Evolutionary conservation across 352 stramenopile genomes (phyloP).

Genomic region (Phytophthora sojae): DNA sequence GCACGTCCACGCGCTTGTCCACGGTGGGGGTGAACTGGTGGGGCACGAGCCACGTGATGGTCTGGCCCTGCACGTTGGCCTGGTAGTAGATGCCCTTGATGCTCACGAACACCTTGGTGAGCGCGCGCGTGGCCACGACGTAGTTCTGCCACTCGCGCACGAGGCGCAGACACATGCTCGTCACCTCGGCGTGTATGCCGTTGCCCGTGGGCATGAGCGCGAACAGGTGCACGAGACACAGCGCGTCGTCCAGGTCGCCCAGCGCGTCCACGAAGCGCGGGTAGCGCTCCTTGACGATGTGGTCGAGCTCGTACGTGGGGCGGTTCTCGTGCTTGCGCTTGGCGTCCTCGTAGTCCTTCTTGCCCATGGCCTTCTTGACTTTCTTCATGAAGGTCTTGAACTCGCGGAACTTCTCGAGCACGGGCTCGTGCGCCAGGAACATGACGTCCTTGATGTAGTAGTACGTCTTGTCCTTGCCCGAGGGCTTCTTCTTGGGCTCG

Average conservation of each 20-base stretch:
- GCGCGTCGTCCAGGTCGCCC: conserved; percentile 98
- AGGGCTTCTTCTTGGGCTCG: conserved; percentile 95
- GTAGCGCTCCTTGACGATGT: conserved; percentile 99
- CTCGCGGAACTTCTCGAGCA: conserved; percentile 98
- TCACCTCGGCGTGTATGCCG: conserved; percentile 88
- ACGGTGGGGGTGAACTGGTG: conserved; percentile 98
- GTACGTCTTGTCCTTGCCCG: conserved; percentile 98
- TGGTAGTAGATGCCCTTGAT: conserved; percentile 99
- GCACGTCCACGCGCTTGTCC: conserved; percentile 98
- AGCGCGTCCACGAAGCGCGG: conserved; percentile 97
- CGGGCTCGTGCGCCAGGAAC: conserved; percentile 97
- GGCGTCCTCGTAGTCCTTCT: conserved; percentile 84
- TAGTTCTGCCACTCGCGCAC: conserved; percentile 97
- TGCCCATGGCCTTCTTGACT: conserved; percentile 86
- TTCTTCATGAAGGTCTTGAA: conserved; percentile 99
- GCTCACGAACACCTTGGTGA: conserved; percentile 99
- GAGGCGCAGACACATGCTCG: conserved; percentile 92
- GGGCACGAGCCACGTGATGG: conserved; percentile 98
- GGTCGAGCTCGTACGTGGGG: conserved; percentile 96
- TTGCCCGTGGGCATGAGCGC: conserved; percentile 94
- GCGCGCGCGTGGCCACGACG: conserved; percentile 86
- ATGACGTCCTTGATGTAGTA: conserved; percentile 99
- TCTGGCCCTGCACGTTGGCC: conserved; percentile 92
- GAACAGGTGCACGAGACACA: conserved; percentile 98
- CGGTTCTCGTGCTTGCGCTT: conserved; percentile 87